phyloP scores from a whole-genome alignment of 2,329 filamentous ascomycete genomes.

The Aschersonia sp. region DNA sequence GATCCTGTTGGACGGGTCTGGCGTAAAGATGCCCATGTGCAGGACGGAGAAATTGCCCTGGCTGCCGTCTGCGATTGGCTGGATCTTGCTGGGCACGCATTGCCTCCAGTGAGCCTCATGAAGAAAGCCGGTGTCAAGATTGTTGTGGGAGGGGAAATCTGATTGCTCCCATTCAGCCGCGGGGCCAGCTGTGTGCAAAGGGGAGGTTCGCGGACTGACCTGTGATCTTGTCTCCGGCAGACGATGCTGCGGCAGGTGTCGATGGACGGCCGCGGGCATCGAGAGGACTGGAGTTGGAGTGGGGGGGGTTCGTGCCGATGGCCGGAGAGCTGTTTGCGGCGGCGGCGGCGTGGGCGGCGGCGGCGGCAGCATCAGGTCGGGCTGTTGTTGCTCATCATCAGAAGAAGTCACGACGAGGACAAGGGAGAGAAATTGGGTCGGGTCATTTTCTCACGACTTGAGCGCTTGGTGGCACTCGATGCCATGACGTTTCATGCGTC shows the following conservation, averaged over 20 bases:
- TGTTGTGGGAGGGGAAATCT: not conserved
- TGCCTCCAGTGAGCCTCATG: slow-evolving; percentile 27
- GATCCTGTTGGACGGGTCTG: slow-evolving; percentile 32
- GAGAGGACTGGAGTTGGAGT: not conserved
- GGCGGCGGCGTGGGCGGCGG: too few species aligned
- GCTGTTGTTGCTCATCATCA: too few species aligned
- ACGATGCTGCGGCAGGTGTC: not conserved
- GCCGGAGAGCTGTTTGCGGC: not conserved
- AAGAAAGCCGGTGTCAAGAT: not conserved
- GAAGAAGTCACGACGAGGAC: not conserved
- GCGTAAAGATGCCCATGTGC: slow-evolving; percentile 39
- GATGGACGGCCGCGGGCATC: not conserved
- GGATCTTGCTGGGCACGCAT: slow-evolving; percentile 46
- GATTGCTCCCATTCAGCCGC: not conserved
- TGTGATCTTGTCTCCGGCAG: not conserved
- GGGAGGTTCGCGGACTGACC: not conserved
- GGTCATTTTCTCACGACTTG: not conserved
- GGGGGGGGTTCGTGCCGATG: not conserved
- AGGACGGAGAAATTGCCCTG: slow-evolving; percentile 50
- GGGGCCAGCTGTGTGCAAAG: not conserved
- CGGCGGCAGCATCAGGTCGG: too few species aligned
- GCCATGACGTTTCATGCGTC: not conserved
- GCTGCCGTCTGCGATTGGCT: slow-evolving; percentile 39
- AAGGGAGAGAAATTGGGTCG: too few species aligned
- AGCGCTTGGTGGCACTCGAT: not conserved